phyloP scores from a whole-genome alignment of 495 filamentous ascomycete genomes.

The Trichocladium uniseriatum region DNA sequence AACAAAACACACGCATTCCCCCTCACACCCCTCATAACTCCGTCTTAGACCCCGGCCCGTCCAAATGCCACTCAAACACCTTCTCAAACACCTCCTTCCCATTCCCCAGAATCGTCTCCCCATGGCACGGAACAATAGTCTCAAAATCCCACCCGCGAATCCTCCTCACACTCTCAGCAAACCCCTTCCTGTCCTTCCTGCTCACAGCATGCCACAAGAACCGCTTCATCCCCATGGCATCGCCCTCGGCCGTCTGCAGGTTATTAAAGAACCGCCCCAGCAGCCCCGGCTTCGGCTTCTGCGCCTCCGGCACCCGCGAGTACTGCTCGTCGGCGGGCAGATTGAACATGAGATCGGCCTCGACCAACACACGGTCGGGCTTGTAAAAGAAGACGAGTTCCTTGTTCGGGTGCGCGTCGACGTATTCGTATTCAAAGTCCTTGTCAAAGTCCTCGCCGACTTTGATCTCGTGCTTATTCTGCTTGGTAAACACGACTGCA shows the following conservation, averaged over 20 bases:
- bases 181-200: conserved; percentile 53
- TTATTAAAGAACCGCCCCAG: conserved; percentile 53
- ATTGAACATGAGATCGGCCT: conserved; percentile 91
- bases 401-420: conserved; percentile 68
- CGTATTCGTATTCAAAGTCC: conserved; percentile 82
- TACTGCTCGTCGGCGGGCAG: conserved; percentile 84
- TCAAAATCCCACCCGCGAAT: conserved; percentile 82
- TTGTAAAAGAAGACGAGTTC: conserved; percentile 83
- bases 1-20: not conserved
- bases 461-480: conserved; percentile 30
- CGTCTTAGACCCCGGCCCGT: conserved; percentile 22
- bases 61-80: conserved; percentile 78
- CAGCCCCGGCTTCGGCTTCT: conserved; percentile 46
- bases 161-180: conserved; percentile 54
- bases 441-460: conserved; percentile 71
- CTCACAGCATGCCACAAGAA: conserved; percentile 74
- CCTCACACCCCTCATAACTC: not conserved
- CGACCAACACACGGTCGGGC: conserved; percentile 71
- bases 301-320: conserved; percentile 45
- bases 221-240: conserved; percentile 65
- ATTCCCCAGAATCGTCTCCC: conserved; percentile 72
- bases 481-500: conserved; percentile 51
- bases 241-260: conserved; percentile 52
- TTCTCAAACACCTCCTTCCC: conserved; percentile 71
- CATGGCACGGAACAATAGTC: conserved; percentile 84